Evolutionary conservation across 208 protist species (phyloP).

Genomic region (Trypanosoma lewisi): DNA sequence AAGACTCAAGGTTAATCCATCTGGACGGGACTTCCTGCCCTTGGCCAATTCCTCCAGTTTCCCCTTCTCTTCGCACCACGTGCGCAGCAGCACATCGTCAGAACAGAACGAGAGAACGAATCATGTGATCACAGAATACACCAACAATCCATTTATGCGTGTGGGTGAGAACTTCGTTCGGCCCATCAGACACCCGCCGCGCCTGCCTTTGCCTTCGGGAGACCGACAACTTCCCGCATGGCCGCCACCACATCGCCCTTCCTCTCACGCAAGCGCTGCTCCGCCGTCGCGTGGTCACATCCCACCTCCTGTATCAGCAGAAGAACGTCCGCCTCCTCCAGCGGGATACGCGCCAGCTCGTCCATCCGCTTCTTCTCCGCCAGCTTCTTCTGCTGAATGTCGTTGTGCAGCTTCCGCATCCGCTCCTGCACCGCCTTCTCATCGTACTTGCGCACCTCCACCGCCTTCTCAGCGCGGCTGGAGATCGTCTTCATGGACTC

Average conservation of each 20-base stretch:
- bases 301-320: conserved; percentile 43
- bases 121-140: not conserved
- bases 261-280: conserved; percentile 48
- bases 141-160: not conserved
- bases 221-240: conserved; percentile 63
- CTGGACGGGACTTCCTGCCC: no score
- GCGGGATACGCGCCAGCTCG: conserved; percentile 38
- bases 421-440: conserved; percentile 60
- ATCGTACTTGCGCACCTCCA: conserved; percentile 70
- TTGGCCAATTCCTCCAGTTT: no score
- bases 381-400: conserved; percentile 60
- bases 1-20: no score
- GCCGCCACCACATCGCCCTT: conserved; percentile 54
- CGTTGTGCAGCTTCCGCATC: conserved; percentile 63
- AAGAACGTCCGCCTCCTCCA: conserved; percentile 50
- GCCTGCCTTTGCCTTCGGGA: conserved; percentile 43
- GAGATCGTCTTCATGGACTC: conserved; percentile 73
- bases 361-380: conserved; percentile 52
- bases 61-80: no score
- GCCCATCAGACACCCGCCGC: not conserved
- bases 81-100: not conserved
- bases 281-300: conserved; percentile 36
- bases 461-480: conserved; percentile 61
- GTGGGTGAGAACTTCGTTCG: not conserved
- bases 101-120: not conserved